Percentiles rank a stretch among this genome's conserved stretches.
These are phyloP conservation scores for Colletotrichum lini DNA, from an alignment of 2,329 filamentous ascomycete genomes.

Conservation along the genomic window DNA sequence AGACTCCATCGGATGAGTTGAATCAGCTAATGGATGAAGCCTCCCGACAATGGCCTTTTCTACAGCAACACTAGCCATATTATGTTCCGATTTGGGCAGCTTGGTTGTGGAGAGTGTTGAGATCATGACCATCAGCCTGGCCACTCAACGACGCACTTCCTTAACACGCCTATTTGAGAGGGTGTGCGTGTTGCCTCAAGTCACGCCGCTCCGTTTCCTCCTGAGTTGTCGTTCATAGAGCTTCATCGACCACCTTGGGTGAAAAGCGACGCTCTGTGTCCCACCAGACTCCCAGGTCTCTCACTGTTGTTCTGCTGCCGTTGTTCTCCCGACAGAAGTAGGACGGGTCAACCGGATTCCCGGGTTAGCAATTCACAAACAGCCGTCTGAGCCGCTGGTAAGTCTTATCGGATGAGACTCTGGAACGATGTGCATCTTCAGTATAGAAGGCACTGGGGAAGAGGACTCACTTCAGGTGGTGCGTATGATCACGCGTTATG, in stretches of 20 bases:
- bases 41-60: not conserved
- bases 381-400: not conserved
- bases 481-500: too few species aligned
- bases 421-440: not conserved
- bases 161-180: not conserved
- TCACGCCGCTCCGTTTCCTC: not conserved
- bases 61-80: not conserved
- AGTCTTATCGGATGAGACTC: not conserved
- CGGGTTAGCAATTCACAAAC: not conserved
- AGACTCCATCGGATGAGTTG: not conserved
- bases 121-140: not conserved
- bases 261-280: not conserved
- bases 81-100: too few species aligned
- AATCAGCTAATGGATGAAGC: too few species aligned
- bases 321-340: not conserved
- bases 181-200: not conserved
- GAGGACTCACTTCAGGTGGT: too few species aligned
- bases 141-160: not conserved
- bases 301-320: not conserved
- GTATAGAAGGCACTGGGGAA: not conserved
- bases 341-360: not conserved
- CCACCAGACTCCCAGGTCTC: not conserved
- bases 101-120: not conserved
- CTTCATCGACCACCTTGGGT: not conserved
- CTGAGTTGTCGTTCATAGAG: too few species aligned